These are phyloP conservation scores for Hibiscus syriacus DNA, from an alignment of 345 rosid species.

Conservation along the genomic window DNA sequence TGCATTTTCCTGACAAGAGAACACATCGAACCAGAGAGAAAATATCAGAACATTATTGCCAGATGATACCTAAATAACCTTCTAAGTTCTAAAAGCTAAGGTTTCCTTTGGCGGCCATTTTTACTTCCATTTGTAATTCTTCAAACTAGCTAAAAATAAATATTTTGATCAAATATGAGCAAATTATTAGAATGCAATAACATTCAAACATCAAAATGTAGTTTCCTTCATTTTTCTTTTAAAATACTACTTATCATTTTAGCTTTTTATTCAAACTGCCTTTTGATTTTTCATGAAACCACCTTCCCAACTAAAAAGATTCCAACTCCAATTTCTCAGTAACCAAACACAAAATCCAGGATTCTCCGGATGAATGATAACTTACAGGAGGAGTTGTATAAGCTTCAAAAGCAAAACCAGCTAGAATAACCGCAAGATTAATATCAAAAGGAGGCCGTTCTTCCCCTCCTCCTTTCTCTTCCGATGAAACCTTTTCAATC, in stretches of 20 bases:
- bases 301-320: background rate
- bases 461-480: conserved; percentile 5
- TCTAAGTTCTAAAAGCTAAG: background rate
- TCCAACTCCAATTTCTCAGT: background rate
- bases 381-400: conserved; percentile 68
- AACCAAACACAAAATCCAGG: background rate
- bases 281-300: background rate
- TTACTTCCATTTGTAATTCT: background rate
- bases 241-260: background rate
- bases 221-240: background rate
- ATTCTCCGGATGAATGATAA: background rate
- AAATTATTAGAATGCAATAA: background rate
- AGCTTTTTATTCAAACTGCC: background rate
- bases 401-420: conserved; percentile 94
- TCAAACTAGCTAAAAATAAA: background rate
- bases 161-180: background rate
- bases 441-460: conserved; percentile 73
- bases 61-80: background rate
- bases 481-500: conserved; percentile 21
- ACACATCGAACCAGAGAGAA: conserved; percentile 1
- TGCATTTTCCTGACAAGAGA: conserved; percentile 40
- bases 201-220: background rate
- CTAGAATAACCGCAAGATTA: conserved; percentile 88
- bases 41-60: background rate
- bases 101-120: background rate